phyloP scores from a whole-genome alignment of 768 basidiomycete species.

The Pisolithus microcarpus region DNA sequence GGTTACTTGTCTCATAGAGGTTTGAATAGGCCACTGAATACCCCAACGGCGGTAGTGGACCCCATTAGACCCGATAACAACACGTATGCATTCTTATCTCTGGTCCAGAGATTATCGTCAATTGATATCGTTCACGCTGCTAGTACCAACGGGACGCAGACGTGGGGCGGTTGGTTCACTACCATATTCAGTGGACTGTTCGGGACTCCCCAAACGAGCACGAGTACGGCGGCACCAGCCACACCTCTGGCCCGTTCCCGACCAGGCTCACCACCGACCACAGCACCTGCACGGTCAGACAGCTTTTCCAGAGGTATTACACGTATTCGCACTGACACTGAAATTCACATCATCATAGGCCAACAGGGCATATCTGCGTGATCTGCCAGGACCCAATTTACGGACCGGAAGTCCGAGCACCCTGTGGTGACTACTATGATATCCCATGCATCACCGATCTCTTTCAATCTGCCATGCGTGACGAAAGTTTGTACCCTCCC shows the following conservation, averaged over 20 bases:
- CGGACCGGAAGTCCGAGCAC: constrained; percentile 20
- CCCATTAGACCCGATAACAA: no score
- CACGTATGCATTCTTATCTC: no score
- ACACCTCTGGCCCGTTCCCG: background rate
- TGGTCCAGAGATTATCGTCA: no score
- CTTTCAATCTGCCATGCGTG: constrained; percentile 28
- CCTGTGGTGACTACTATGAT: constrained; percentile 33
- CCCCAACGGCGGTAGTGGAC: no score
- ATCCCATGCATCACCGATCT: constrained; percentile 26
- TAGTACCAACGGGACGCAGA: background rate
- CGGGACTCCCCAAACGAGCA: background rate
- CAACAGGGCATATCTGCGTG: constrained; percentile 28
- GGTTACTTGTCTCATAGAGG: background rate
- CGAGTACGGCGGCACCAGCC: background rate
- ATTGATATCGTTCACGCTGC: background rate
- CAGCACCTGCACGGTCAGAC: constrained; percentile 8
- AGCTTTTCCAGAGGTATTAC: background rate
- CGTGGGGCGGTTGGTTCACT: constrained; percentile 17
- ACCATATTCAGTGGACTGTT: constrained; percentile 4
- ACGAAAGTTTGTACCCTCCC: constrained; percentile 37
- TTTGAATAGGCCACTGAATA: no score
- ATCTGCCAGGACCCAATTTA: constrained; percentile 29
- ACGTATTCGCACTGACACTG: background rate
- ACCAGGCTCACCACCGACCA: background rate
- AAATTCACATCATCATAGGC: background rate